Percentiles rank a stretch among this genome's conserved stretches.
phyloP scores from a whole-genome alignment of 176 grass and related monocot species.

The Avena eriantha region DNA sequence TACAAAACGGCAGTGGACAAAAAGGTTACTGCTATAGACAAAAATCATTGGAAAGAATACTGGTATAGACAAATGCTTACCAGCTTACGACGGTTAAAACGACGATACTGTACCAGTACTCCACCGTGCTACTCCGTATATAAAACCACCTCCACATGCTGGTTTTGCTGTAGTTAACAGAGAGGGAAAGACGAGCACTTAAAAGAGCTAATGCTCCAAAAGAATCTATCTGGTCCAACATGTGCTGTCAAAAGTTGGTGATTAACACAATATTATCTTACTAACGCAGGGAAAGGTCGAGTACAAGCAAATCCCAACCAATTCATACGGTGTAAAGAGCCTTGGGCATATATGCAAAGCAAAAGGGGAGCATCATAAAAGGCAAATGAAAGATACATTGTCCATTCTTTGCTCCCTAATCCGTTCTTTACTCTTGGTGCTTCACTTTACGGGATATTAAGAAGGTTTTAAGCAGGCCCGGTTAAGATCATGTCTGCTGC shows the following conservation, averaged over 20 bases:
- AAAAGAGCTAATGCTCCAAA: neutral
- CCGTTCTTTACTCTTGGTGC: neutral
- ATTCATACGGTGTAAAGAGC: slow-evolving; percentile 1
- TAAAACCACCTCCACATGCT: neutral
- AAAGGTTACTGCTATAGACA: neutral
- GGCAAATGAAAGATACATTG: neutral
- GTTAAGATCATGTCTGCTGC: neutral
- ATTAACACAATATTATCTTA: neutral
- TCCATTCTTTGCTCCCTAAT: neutral
- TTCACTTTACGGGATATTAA: neutral
- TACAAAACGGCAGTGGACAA: slow-evolving; percentile 17
- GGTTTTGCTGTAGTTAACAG: neutral
- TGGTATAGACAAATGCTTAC: no score
- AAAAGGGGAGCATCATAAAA: neutral
- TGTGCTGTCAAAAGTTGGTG: neutral
- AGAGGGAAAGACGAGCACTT: neutral
- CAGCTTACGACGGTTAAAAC: neutral
- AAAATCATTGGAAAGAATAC: neutral
- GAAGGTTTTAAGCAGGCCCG: neutral
- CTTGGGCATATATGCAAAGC: neutral
- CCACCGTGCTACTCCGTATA: neutral
- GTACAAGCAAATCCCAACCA: neutral
- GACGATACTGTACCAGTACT: neutral
- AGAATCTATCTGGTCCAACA: neutral
- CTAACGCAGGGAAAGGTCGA: neutral